phyloP scores from a whole-genome alignment of 345 rosid species.

The Populus davidiana region DNA sequence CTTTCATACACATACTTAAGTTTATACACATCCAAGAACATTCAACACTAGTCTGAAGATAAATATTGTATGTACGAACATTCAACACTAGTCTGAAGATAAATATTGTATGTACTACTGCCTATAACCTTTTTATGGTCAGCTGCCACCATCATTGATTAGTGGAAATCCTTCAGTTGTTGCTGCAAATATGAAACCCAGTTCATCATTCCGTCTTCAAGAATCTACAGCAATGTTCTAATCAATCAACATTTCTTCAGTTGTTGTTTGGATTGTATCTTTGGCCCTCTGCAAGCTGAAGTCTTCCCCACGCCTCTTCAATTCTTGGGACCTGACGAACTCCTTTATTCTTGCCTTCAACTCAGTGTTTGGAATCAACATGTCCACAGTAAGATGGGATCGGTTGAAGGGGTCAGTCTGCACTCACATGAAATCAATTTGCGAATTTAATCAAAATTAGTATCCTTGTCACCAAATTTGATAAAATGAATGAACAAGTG shows the following conservation, averaged over 20 bases:
- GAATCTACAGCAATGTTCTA: conserved; percentile 22
- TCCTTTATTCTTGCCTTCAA: conserved; percentile 82
- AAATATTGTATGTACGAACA: background rate
- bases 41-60: background rate
- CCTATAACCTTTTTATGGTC: background rate
- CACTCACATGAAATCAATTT: conserved; percentile 26
- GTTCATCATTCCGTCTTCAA: too few species aligned
- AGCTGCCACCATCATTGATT: background rate
- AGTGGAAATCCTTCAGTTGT: background rate
- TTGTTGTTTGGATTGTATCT: conserved; percentile 64
- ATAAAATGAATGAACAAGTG: background rate
- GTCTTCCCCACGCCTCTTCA: conserved; percentile 57
- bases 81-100: too few species aligned
- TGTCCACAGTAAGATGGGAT: conserved; percentile 79
- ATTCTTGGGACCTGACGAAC: conserved; percentile 60
- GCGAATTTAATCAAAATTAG: background rate
- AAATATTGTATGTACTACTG: too few species aligned
- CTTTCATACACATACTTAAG: background rate
- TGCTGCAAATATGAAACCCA: background rate
- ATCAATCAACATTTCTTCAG: conserved; percentile 77
- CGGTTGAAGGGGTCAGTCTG: conserved; percentile 98
- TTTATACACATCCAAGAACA: background rate
- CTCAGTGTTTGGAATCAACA: conserved; percentile 74
- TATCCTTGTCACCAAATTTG: background rate
- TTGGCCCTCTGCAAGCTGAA: conserved; percentile 48